Evolutionary conservation across 306 rosid genomes (phyloP).

Genomic region (Fragaria ananassa): DNA sequence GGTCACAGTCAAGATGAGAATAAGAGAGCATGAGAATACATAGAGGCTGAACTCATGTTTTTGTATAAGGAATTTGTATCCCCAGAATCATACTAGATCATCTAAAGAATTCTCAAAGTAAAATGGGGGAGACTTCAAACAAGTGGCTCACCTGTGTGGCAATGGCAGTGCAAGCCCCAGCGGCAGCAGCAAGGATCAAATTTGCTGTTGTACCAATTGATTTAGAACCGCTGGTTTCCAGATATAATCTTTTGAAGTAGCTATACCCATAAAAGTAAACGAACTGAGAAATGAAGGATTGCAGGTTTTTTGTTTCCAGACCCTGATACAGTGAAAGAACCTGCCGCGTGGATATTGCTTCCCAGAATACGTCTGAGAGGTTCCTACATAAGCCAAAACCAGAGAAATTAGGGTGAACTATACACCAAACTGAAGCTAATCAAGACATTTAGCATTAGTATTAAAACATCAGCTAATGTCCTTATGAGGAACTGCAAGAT

Average conservation of each 20-base stretch:
- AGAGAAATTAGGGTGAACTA: background rate
- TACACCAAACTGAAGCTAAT: slow-evolving; percentile 1
- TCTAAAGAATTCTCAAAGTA: background rate
- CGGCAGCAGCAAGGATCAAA: slow-evolving; percentile 89
- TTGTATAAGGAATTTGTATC: background rate
- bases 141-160: slow-evolving; percentile 71
- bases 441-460: background rate
- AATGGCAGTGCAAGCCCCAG: slow-evolving; percentile 96
- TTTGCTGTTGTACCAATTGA: slow-evolving; percentile 80
- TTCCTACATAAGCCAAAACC: slow-evolving; percentile 54
- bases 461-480: background rate
- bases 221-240: slow-evolving; percentile 66
- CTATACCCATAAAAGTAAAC: slow-evolving; percentile 95
- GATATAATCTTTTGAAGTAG: slow-evolving; percentile 85
- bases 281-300: slow-evolving; percentile 88
- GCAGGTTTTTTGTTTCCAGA: slow-evolving; percentile 86
- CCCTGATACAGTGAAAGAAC: slow-evolving; percentile 94
- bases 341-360: slow-evolving; percentile 71
- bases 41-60: background rate
- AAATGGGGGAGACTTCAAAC: background rate
- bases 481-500: background rate
- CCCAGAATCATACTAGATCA: background rate
- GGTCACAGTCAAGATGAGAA: background rate
- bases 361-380: slow-evolving; percentile 85
- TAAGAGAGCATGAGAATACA: background rate